Base-by-base conservation (phyloP, 2,329 filamentous ascomycete species). In the Paecilomyces dactylethromorphus region DNA sequence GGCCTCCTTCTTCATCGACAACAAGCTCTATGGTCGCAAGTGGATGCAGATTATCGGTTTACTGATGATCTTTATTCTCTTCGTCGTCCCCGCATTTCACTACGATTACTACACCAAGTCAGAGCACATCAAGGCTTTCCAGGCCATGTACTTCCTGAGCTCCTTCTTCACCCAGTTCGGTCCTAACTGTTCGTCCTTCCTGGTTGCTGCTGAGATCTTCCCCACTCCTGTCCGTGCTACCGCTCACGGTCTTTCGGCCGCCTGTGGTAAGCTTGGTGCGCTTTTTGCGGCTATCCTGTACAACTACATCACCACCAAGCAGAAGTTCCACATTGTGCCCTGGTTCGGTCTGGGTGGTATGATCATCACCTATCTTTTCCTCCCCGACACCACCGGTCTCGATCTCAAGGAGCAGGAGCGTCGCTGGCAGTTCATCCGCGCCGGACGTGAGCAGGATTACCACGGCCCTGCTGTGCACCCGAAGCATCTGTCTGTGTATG, bases 111-210 rank as follows among this genome's bases (percentile, higher is more conserved):
- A 92, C 81, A 91, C 84, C 21, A 81, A 81, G 55, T 78, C 82
- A 0, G 80, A 81, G 5, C 85, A 91, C 68, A 88, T 97, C 73
- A 87, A 91, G 70, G 81, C 83, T n/a, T 97, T 97, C 87, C 92
- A 97, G 80, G 87, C 92, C 71, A 96, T 97, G 91, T 97, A 97
- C 83, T 97, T 96, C 79, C 76, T 97, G 66, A 96, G 91, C 7
- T 96, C 91, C 24, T 97, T 97, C 82, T 97, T 97, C 87, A 97
- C 97, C 83, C 93, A 97, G 74, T 97, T 97, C 70, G 93, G 93
- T 12, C 93, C 93, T 76, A 97, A 97, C 83, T 88, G 87, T 53
- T 92, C 97, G 69, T 96, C 92, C 62, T 97, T 97, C 89, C 85
- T 97, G 65, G 90, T 96, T 35, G 93, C 93, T 51, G 93, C 91